These are phyloP conservation scores for Odontarrhena argentea DNA, from an alignment of 345 rosid genomes.

Conservation along the genomic window DNA sequence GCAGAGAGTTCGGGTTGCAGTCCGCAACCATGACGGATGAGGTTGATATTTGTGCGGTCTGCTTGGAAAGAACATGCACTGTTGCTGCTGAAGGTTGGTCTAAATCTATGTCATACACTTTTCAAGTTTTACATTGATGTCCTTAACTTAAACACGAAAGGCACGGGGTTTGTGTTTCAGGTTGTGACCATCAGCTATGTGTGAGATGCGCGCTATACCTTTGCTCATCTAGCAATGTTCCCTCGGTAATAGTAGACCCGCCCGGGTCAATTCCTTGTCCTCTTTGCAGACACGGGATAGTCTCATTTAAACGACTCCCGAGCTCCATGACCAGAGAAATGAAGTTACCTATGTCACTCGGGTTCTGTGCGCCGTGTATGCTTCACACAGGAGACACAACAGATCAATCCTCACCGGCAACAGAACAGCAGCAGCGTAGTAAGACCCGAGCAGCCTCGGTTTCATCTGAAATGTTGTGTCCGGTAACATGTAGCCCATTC, in stretches of 20 bases:
- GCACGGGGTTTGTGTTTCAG: conserved; percentile 44
- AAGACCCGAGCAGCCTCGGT: conserved; percentile 73
- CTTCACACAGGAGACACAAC: conserved; percentile 70
- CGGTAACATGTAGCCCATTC: conserved; percentile 92
- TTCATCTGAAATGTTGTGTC: conserved; percentile 84
- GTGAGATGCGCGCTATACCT: conserved; percentile 94
- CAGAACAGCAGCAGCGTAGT: conserved; percentile 52
- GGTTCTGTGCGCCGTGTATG: conserved; percentile 90
- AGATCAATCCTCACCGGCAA: conserved; percentile 59
- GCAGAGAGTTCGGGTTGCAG: conserved; percentile 85
- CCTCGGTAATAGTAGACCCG: conserved; percentile 64
- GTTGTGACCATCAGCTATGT: conserved; percentile 92
- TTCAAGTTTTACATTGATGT: neutral
- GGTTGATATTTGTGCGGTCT: conserved; percentile 86
- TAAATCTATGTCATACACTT: neutral
- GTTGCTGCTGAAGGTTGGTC: conserved; percentile 88
- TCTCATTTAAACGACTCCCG: conserved; percentile 66
- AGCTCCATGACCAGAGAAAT: conserved; percentile 67
- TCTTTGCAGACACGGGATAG: conserved; percentile 87
- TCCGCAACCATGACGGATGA: conserved; percentile 64
- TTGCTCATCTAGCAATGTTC: conserved; percentile 76
- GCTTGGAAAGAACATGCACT: conserved; percentile 85
- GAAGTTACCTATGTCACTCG: conserved; percentile 69
- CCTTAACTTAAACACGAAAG: neutral
- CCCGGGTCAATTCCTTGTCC: conserved; percentile 97